These are phyloP conservation scores for Xylaria polymorpha DNA, from an alignment of 2,329 filamentous ascomycete genomes.

Conservation along the genomic window DNA sequence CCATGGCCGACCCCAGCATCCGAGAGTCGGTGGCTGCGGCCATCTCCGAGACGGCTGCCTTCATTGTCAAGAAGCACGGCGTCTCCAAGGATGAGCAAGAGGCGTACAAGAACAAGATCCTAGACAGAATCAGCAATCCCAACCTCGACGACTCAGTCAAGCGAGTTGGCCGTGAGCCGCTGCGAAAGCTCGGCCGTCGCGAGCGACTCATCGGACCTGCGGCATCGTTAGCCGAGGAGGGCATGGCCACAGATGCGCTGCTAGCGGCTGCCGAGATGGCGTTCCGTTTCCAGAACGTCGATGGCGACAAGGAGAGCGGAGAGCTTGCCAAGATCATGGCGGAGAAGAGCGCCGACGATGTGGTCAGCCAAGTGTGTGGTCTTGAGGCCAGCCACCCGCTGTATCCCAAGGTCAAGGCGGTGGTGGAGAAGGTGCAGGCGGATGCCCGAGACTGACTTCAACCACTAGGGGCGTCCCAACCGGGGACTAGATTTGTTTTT, in stretches of 20 bases:
- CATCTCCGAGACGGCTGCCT: slow-evolving; percentile 83
- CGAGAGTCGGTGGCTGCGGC: slow-evolving; percentile 81
- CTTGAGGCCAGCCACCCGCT: slow-evolving; percentile 81
- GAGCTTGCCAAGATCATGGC: slow-evolving; percentile 89
- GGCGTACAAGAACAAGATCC: slow-evolving; percentile 91
- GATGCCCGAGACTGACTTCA: slow-evolving; percentile 61
- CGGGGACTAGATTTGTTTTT: slow-evolving; percentile 40
- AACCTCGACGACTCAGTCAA: slow-evolving; percentile 92
- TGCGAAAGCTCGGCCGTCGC: slow-evolving; percentile 93
- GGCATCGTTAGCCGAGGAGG: slow-evolving; percentile 85
- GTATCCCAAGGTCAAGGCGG: slow-evolving; percentile 77
- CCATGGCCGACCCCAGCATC: slow-evolving; percentile 83
- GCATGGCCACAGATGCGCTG: slow-evolving; percentile 76
- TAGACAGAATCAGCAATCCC: slow-evolving; percentile 92
- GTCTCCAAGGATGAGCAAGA: slow-evolving; percentile 81
- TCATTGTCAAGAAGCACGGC: slow-evolving; percentile 88
- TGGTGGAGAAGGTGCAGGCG: slow-evolving; percentile 87
- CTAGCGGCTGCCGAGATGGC: slow-evolving; percentile 90
- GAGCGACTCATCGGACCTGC: slow-evolving; percentile 97
- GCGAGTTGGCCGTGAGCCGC: slow-evolving; percentile 92
- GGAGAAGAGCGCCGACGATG: slow-evolving; percentile 75
- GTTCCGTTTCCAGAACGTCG: slow-evolving; percentile 93
- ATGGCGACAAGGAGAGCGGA: slow-evolving; percentile 88
- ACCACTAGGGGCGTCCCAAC: slow-evolving; percentile 2
- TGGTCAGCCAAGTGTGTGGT: slow-evolving; percentile 84